phyloP scores from a whole-genome alignment of 768 basidiomycete species.

The Termitomyces sp. region DNA sequence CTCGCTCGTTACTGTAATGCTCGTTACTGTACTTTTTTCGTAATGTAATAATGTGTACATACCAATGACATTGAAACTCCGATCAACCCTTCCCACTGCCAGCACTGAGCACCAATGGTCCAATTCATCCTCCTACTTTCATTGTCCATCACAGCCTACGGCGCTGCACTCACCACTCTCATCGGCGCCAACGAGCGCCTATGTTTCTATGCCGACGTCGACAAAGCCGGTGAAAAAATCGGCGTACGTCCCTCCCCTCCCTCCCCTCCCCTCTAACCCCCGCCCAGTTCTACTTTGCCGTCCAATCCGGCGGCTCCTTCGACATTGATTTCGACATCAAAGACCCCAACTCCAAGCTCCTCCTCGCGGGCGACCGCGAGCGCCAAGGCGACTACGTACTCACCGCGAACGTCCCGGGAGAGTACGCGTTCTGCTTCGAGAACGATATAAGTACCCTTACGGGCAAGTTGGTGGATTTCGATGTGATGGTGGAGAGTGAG shows the following conservation, averaged over 20 bases:
- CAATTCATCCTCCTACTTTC: slow-evolving; percentile 27
- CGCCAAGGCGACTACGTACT: slow-evolving; percentile 97
- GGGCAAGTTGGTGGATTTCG: slow-evolving; percentile 92
- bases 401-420: slow-evolving; percentile 87
- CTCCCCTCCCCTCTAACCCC: slow-evolving; percentile 8
- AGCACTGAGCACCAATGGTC: slow-evolving; percentile 3
- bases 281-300: slow-evolving; percentile 94
- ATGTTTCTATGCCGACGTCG: slow-evolving; percentile 96
- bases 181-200: slow-evolving; percentile 76
- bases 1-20: too few species aligned
- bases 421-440: slow-evolving; percentile 96
- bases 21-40: too few species aligned
- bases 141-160: slow-evolving; percentile 35
- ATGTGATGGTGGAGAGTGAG: slow-evolving; percentile 98
- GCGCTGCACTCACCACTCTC: slow-evolving; percentile 75
- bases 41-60: too few species aligned
- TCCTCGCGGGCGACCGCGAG: slow-evolving; percentile 86
- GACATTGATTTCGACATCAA: slow-evolving; percentile 94
- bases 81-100: slow-evolving; percentile 8
- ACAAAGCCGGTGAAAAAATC: slow-evolving; percentile 92
- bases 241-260: slow-evolving; percentile 48
- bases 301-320: slow-evolving; percentile 96
- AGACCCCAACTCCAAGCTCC: slow-evolving; percentile 83
- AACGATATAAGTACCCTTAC: slow-evolving; percentile 96
- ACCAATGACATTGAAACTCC: slow-evolving; percentile 15